A percentile compares a stretch with the other conserved stretches of the same genome.
Evolutionary conservation across 768 basidiomycete genomes (phyloP).

Genomic region (Kwoniella dendrophila): DNA sequence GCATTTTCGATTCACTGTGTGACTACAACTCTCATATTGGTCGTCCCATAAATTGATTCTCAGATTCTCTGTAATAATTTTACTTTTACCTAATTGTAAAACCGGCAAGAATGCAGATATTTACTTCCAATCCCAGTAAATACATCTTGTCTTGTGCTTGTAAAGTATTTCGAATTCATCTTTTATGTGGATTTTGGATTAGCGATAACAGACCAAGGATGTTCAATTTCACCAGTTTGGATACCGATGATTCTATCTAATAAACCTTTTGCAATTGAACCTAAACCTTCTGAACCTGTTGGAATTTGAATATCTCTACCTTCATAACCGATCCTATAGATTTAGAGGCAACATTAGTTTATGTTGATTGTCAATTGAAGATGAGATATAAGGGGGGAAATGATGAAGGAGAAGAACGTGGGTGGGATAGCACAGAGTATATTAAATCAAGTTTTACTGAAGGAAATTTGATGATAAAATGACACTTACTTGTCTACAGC

Average conservation of each 20-base stretch:
- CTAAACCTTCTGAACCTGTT: constrained; percentile 73
- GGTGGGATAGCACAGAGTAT: constrained; percentile 53
- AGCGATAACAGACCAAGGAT: constrained; percentile 68
- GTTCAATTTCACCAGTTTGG: constrained; percentile 70
- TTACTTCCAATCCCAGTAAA: background rate
- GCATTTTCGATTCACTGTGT: no score
- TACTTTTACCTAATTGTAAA: no score
- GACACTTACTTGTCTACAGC: constrained; percentile 53
- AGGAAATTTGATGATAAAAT: background rate
- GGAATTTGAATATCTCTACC: constrained; percentile 66
- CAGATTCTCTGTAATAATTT: no score
- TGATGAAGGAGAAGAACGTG: no score
- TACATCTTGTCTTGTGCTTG: background rate
- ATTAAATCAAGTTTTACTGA: constrained; percentile 66
- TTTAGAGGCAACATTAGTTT: background rate
- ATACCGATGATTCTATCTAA: constrained; percentile 74
- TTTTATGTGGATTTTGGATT: constrained; percentile 37
- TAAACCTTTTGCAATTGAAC: constrained; percentile 72
- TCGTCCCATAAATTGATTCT: no score
- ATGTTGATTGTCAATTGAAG: background rate
- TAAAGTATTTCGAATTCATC: background rate
- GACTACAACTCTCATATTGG: no score
- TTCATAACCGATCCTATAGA: constrained; percentile 65
- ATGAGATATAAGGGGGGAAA: no score
- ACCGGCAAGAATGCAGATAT: background rate